Base-by-base conservation (phyloP, 2,329 filamentous ascomycete genomes). In the Neonectria neomacrospora region DNA sequence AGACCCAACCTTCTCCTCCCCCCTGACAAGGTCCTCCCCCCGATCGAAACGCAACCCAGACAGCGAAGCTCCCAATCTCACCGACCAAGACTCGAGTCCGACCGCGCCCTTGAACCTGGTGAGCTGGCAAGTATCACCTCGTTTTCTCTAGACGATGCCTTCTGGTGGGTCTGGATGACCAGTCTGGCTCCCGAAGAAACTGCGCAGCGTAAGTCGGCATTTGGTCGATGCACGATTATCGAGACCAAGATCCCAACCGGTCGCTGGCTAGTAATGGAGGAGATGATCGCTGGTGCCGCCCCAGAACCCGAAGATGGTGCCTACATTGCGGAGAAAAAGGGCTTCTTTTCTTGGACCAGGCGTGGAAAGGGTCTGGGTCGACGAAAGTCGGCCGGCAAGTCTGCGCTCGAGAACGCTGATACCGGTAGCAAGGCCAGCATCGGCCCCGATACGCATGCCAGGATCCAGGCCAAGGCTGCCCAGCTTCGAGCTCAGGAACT, bases 121-220 rank as follows among this genome's bases (percentile, higher is more conserved):
- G 96, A 99, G 83, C 85, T 99, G 61, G 96, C 96, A 30, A 98
- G 94, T 75, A 97, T 99, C 74, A 91, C 88, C 23, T 86, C 86
- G 39, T 87, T 98, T 61, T 90, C 96, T 66, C 84, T 99, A 5
- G 96, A 99, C 72, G 95, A 98, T 76, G 91, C 94, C 1, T 99
- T 99, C 78, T 99, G 96, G 96, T 98, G 96, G 95, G 96, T 98
- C 4, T 99, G 96, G 96, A 98, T 99, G 85, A 96, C 89, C 71
- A 98, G 95, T 83, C 82, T 99, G 73, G 94, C 95, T 1, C 91
- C 90, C 1, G 96, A 99, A 74, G 96, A 99, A 80, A 92, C 94
- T 0, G 80, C 89, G 0, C 86, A 90, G 50, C 89, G 96, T 64
- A 99, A 99, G 77, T 91, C 94, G 6, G 93, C 94, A 0, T 99